Evolutionary conservation across 75 land plant genomes (phyloP).

Genomic region (Picea glauca): DNA sequence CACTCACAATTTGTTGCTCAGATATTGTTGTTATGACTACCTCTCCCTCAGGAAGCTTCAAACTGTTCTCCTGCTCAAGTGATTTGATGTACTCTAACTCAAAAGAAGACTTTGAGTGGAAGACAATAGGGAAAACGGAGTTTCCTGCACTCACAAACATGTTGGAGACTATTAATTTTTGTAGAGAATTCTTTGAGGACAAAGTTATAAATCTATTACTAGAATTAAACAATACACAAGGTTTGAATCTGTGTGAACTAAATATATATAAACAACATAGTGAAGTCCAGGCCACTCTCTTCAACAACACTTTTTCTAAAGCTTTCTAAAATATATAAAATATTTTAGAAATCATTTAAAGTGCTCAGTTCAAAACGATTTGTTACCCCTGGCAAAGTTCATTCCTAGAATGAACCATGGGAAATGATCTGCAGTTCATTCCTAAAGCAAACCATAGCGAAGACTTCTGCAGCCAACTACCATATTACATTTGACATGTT

Average conservation of each 20-base stretch:
- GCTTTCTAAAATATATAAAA: background rate
- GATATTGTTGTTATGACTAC: conserved; percentile 6
- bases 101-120: conserved; percentile 7
- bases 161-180: background rate
- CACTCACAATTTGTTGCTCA: background rate
- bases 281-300: background rate
- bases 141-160: conserved; percentile 4
- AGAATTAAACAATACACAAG: background rate
- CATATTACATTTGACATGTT: too few species aligned
- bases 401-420: too few species aligned
- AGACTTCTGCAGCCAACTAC: too few species aligned
- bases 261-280: too few species aligned
- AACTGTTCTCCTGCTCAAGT: background rate
- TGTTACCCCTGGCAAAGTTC: too few species aligned
- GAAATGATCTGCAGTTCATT: too few species aligned
- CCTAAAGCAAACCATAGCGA: too few species aligned
- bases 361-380: background rate
- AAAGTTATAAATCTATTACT: background rate
- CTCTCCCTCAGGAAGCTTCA: background rate
- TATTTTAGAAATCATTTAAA: background rate
- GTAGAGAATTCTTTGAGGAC: background rate
- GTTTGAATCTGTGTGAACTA: background rate
- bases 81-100: background rate
- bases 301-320: background rate
- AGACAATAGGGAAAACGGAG: background rate